Conservation (phyloP, 192 early-diverging fungal species). For the Coemansia sp. region DNA sequence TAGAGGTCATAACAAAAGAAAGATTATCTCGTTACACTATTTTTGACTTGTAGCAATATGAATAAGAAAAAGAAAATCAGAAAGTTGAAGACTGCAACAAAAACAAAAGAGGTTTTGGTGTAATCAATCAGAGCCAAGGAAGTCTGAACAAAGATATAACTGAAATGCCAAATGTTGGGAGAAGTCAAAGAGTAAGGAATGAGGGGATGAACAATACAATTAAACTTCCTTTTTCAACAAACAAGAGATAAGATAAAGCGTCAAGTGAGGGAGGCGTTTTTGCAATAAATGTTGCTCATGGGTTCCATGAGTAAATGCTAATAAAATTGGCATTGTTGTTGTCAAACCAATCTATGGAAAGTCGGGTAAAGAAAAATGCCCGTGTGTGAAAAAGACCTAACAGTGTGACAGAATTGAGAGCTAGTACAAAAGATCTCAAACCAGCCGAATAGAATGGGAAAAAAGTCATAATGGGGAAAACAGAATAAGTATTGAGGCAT, state of each 20-base stretch:
- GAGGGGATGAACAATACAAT: background rate
- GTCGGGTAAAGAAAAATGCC: background rate
- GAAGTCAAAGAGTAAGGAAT: background rate
- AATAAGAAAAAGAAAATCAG: too few relatives aligned
- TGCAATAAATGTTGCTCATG: background rate
- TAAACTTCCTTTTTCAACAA: background rate
- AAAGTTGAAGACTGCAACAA: too few relatives aligned
- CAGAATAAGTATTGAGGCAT: too few relatives aligned
- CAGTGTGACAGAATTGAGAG: background rate
- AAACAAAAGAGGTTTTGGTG: background rate
- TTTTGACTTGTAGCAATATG: too few relatives aligned
- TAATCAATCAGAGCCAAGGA: background rate
- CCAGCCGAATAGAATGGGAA: too few relatives aligned
- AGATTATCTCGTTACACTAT: background rate
- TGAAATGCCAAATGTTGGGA: background rate
- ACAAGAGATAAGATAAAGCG: background rate
- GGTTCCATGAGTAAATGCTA: background rate
- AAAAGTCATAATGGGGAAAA: too few relatives aligned
- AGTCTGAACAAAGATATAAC: background rate
- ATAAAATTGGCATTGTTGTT: background rate
- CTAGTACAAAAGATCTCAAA: background rate
- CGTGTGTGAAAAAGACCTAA: background rate
- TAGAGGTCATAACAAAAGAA: background rate
- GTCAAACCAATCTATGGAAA: background rate
- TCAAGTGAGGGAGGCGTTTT: background rate